Evolutionary conservation across 1,284 basidiomycete species (phyloP).

Genomic region (Trichosporon asahii): DNA sequence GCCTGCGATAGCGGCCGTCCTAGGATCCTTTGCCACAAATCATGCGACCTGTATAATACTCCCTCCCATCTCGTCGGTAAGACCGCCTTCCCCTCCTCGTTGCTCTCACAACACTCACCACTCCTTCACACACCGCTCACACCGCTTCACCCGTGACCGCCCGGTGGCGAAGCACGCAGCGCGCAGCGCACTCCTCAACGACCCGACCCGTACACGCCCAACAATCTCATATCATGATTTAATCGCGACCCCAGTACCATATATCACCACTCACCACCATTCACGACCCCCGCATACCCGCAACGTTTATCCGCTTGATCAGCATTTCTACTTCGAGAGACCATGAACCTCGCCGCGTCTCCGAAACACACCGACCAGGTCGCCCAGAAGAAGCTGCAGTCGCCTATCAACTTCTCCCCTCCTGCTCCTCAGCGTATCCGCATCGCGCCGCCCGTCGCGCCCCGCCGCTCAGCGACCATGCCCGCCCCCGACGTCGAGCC

Average conservation of each 20-base stretch:
- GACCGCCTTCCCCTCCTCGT: background rate
- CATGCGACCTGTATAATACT: constrained; percentile 1
- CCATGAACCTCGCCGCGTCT: background rate
- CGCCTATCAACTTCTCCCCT: background rate
- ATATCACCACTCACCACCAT: background rate
- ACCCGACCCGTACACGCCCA: background rate
- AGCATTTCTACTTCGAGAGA: background rate
- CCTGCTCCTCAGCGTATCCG: background rate
- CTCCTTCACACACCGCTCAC: background rate
- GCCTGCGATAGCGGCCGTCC: background rate
- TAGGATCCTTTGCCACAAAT: background rate
- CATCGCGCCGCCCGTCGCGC: background rate
- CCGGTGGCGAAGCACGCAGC: background rate
- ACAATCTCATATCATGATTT: background rate
- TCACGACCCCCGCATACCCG: background rate
- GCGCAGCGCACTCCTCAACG: background rate
- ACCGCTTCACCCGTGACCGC: background rate
- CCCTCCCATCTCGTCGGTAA: background rate
- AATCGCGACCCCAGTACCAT: background rate
- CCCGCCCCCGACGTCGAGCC: constrained; percentile 16
- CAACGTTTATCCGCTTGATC: background rate
- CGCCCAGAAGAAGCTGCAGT: background rate
- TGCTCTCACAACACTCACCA: background rate
- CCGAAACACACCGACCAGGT: background rate
- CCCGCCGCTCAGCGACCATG: constrained; percentile 3